These are phyloP conservation scores for Kondoa subrosea DNA, from an alignment of 768 basidiomycete genomes.

Conservation along the genomic window DNA sequence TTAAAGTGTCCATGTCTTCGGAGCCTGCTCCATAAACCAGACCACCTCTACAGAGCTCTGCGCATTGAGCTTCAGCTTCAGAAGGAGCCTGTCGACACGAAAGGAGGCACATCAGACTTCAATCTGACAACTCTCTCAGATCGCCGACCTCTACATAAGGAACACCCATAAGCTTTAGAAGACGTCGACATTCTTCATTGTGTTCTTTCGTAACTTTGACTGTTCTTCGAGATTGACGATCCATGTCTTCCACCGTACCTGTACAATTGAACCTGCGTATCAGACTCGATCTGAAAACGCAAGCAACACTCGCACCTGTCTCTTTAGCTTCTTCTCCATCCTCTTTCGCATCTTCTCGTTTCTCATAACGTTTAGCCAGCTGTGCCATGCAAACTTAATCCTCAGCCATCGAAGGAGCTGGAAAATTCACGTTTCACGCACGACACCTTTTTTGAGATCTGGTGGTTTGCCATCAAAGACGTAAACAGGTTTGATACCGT, in stretches of 20 bases:
- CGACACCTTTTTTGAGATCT: conserved; percentile 89
- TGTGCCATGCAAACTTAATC: conserved; percentile 32
- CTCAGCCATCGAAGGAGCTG: not conserved
- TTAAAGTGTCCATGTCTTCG: conserved; percentile 99
- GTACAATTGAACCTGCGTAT: not conserved
- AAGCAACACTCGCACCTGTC: conserved; percentile 40
- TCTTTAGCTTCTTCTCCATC: conserved; percentile 94
- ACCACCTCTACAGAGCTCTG: conserved; percentile 88
- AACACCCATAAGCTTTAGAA: conserved; percentile 89
- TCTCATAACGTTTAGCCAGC: conserved; percentile 92
- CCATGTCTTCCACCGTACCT: conserved; percentile 81
- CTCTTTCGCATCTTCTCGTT: conserved; percentile 78
- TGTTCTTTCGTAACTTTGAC: conserved; percentile 91
- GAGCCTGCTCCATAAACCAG: conserved; percentile 96
- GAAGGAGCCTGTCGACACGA: conserved; percentile 61
- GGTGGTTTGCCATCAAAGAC: conserved; percentile 98
- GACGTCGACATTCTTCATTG: conserved; percentile 78
- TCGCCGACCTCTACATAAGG: conserved; percentile 69
- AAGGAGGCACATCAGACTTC: not conserved
- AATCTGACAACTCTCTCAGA: not conserved
- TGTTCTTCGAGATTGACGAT: conserved; percentile 69
- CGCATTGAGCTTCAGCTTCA: conserved; percentile 97
- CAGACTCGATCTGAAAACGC: not conserved
- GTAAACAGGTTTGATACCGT: conserved; percentile 94
- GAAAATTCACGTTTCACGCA: conserved; percentile 37